Conservation (phyloP, 202 grass and related monocot species). For the Setaria italica region DNA sequence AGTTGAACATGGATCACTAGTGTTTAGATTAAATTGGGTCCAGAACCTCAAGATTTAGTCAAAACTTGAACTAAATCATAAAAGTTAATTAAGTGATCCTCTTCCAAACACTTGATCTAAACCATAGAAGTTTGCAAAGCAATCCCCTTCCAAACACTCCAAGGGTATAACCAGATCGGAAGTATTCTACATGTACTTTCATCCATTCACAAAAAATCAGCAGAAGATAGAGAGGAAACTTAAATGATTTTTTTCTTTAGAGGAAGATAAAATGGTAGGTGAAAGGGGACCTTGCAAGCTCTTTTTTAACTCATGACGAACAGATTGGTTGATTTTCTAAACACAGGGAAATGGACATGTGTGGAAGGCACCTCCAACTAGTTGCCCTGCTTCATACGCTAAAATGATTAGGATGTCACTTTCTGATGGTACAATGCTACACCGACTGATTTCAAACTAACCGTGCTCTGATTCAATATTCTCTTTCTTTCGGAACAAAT, state of each 20-base stretch:
- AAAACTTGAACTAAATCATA: neutral
- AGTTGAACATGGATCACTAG: neutral
- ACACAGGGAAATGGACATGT: neutral
- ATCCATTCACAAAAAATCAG: neutral
- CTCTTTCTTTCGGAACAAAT: neutral
- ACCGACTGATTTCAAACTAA: too few species aligned
- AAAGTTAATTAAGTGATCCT: neutral
- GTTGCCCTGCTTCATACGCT: neutral
- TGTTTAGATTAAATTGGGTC: neutral
- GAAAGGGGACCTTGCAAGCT: neutral
- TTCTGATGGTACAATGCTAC: neutral
- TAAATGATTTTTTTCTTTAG: too few species aligned
- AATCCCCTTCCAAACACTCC: neutral
- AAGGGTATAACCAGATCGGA: too few species aligned
- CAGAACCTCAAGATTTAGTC: neutral
- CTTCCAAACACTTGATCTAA: neutral
- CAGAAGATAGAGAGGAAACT: neutral
- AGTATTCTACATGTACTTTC: neutral
- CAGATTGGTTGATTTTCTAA: neutral
- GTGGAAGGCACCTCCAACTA: neutral
- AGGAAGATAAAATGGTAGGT: too few species aligned
- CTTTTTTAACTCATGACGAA: neutral
- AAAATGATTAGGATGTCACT: neutral
- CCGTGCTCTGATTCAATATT: neutral
- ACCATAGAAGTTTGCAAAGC: neutral